Percentiles rank a stretch among this genome's conserved stretches.
Conservation (phyloP, 441 rosid genomes). For the Dalechampia spathulata region DNA sequence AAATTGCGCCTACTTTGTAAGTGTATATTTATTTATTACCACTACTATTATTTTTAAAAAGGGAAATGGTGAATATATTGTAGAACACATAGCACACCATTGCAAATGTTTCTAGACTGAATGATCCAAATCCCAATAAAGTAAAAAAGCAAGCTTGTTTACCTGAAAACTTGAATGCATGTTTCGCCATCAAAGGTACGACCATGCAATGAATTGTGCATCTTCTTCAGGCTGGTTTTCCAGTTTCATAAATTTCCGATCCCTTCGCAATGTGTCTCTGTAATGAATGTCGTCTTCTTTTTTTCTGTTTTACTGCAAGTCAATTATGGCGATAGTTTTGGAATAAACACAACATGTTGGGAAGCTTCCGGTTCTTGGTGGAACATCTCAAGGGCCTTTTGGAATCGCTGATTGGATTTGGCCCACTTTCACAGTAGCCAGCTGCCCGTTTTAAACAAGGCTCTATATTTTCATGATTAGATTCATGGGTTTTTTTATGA, state of each 20-base stretch:
- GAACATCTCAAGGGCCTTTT: no score
- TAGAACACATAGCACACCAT: background rate
- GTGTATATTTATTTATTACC: background rate
- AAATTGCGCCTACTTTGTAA: constrained; percentile 28
- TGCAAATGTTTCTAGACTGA: background rate
- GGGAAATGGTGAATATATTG: background rate
- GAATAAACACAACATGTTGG: no score
- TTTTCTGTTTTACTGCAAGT: no score
- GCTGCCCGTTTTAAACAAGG: no score
- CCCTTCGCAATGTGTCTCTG: background rate
- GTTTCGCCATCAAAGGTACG: background rate
- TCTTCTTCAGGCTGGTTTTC: background rate
- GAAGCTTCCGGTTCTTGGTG: no score
- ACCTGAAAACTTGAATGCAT: constrained; percentile 1
- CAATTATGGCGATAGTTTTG: no score
- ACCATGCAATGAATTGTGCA: background rate
- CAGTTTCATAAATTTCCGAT: constrained; percentile 6
- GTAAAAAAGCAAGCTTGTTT: background rate
- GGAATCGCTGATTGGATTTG: no score
- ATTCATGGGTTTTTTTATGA: no score
- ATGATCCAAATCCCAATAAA: constrained; percentile 18
- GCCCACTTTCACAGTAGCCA: no score
- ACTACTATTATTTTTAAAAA: background rate
- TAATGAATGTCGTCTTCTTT: no score
- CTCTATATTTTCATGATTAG: no score